Percentiles rank a stretch among this genome's conserved stretches.
Evolutionary conservation across 1,284 basidiomycete species (phyloP).

Genomic region (Ganoderma lingzhi): DNA sequence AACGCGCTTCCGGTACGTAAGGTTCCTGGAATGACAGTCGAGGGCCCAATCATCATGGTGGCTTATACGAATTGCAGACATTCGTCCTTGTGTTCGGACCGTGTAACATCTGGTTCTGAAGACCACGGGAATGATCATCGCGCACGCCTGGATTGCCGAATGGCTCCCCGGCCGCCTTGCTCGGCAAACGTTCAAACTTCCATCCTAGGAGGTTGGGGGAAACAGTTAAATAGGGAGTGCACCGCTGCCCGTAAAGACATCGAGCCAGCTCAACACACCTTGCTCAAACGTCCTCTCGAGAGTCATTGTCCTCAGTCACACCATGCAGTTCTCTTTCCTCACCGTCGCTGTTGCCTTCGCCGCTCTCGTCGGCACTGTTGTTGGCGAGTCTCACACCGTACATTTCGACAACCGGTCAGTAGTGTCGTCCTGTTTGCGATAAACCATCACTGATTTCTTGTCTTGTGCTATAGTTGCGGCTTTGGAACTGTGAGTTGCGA

Average conservation of each 20-base stretch:
- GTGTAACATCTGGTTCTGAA: too few relatives aligned
- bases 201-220: too few relatives aligned
- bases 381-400: slow-evolving; percentile 48
- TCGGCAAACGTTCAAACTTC: too few relatives aligned
- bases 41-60: too few relatives aligned
- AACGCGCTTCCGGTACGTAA: too few relatives aligned
- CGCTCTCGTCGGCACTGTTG: slow-evolving; percentile 37
- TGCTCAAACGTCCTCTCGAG: neutral
- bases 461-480: slow-evolving; percentile 42
- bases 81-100: too few relatives aligned
- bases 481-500: slow-evolving; percentile 42
- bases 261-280: neutral
- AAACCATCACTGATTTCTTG: neutral
- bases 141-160: too few relatives aligned
- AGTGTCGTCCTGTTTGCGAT: neutral
- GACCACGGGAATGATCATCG: too few relatives aligned
- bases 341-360: slow-evolving; percentile 36
- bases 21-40: too few relatives aligned
- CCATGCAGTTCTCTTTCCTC: slow-evolving; percentile 44
- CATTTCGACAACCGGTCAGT: slow-evolving; percentile 47
- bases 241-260: neutral
- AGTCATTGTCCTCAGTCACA: neutral
- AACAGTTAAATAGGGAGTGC: neutral
- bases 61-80: too few relatives aligned
- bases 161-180: too few relatives aligned